Evolutionary conservation across 768 basidiomycete genomes (phyloP).

Genomic region (Leccinum variicolor): DNA sequence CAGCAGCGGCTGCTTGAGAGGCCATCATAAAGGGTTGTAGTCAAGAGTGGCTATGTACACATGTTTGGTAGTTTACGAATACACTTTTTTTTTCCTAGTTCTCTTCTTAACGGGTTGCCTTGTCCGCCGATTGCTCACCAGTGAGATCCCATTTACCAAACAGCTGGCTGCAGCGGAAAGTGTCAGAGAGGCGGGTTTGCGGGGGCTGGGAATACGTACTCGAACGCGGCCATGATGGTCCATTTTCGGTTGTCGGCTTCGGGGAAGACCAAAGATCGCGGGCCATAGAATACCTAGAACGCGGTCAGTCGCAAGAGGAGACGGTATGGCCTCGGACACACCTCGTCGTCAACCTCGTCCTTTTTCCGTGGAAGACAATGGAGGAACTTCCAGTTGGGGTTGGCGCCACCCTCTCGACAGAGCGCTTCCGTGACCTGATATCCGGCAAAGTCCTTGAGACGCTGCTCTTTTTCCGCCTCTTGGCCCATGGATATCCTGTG

Average conservation of each 20-base stretch:
- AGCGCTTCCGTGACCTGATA: constrained; percentile 93
- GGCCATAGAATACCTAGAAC: constrained; percentile 84
- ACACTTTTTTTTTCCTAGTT: background rate
- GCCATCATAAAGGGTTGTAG: constrained; percentile 13
- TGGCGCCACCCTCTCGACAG: constrained; percentile 77
- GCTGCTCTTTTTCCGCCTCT: constrained; percentile 87
- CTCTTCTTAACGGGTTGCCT: constrained; percentile 1
- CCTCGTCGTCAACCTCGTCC: constrained; percentile 95
- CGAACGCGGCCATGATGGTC: constrained; percentile 92
- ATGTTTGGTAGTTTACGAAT: background rate
- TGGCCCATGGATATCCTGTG: constrained; percentile 98
- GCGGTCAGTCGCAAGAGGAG: background rate
- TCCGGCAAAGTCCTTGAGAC: constrained; percentile 82
- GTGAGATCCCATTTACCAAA: constrained; percentile 47
- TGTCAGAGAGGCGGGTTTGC: constrained; percentile 2
- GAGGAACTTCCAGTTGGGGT: constrained; percentile 88
- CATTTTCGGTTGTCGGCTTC: constrained; percentile 97
- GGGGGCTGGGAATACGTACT: constrained; percentile 48
- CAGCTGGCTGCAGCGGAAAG: constrained; percentile 22
- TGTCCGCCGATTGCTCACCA: constrained; percentile 18
- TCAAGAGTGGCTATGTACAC: constrained; percentile 6
- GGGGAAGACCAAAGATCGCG: constrained; percentile 86
- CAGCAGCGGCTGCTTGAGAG: constrained; percentile 46
- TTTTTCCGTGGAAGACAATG: constrained; percentile 93
- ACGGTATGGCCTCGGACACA: constrained; percentile 21